These are phyloP conservation scores for Suaeda aralocaspica DNA, from an alignment of 148 eudicot species.

Conservation along the genomic window DNA sequence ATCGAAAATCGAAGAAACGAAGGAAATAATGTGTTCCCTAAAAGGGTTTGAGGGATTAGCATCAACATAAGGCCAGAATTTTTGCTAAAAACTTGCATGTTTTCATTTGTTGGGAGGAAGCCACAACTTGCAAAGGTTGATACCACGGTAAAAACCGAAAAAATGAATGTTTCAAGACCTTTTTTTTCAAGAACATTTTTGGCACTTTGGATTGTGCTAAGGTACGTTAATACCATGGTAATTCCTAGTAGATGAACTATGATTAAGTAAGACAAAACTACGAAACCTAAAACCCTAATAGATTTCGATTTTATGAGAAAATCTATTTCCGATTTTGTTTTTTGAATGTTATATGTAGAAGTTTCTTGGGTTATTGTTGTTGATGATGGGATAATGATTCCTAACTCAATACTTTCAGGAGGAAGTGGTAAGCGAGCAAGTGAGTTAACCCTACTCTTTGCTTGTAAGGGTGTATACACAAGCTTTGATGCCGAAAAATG, in stretches of 20 bases:
- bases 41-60: slow-evolving; percentile 49
- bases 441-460: slow-evolving; percentile 19
- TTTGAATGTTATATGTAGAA: slow-evolving; percentile 4
- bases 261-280: slow-evolving; percentile 42
- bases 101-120: slow-evolving; percentile 64
- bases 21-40: slow-evolving; percentile 63
- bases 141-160: slow-evolving; percentile 44
- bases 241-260: slow-evolving; percentile 34
- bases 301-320: slow-evolving; percentile 34
- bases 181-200: slow-evolving; percentile 40
- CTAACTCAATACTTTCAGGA: slow-evolving; percentile 15
- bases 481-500: slow-evolving; percentile 26
- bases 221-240: slow-evolving; percentile 28
- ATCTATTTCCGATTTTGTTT: slow-evolving; percentile 23
- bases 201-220: slow-evolving; percentile 35
- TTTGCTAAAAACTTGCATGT: slow-evolving; percentile 53
- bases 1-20: slow-evolving; percentile 33
- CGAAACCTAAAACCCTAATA: slow-evolving; percentile 27
- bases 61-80: slow-evolving; percentile 61
- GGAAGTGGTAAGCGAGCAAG: slow-evolving; percentile 18
- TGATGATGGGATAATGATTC: background rate
- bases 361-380: background rate
- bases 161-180: slow-evolving; percentile 34
- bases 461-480: slow-evolving; percentile 3
- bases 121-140: slow-evolving; percentile 72